Evolutionary conservation across 2,329 filamentous ascomycete genomes (phyloP), one percentile per base, ranked within the genome.

Genomic region (Drechslera avenae): DNA sequence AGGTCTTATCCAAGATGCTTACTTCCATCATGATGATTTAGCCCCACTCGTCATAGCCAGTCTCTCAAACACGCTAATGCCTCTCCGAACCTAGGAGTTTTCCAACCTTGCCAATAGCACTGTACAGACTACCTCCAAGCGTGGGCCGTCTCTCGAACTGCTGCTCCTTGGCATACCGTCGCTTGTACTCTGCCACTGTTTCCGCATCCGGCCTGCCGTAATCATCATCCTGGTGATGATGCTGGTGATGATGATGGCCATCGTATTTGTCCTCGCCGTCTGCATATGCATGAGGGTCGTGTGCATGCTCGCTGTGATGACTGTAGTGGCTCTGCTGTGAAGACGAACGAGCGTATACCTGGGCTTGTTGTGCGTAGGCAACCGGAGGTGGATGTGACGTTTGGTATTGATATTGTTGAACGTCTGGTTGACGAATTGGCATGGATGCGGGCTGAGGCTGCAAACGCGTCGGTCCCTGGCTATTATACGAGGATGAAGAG

Each of bases 131-230:
- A 2, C 56, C 67, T 1, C 68, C 68, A 8, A 69, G 40, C 34
- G 68, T 69, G 4, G 68, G 68, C 42, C 68, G 43, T 4, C 53
- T 52, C 51, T 69, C 63, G 14, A 64, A 14, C 28, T 56, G 54
- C 42, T 49, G 50, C 19, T 62, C 54, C 46, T 43, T 54, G 5
- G 56, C 52, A 34, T 61, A 65, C 23, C 52, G 44, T 21, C 19
- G 46, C 19, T 63, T 43, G 12, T 63, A 65, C 42, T 47, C 50
- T 6, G 36, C 33, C 13, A 59, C 46, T 33, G 55, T 63, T 7
- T 58, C 43, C 14, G 52, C 41, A 32, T 62, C 60, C 46, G 59
- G 40, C 26, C 39, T 39, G 1, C 53, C 58, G 4, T 57, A 52
- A 12, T 33, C 35, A 17, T 39, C 40, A 13, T 32, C 32, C 7